Conservation (phyloP, 352 stramenopile genomes). For the Globisporangium irregulare region DNA sequence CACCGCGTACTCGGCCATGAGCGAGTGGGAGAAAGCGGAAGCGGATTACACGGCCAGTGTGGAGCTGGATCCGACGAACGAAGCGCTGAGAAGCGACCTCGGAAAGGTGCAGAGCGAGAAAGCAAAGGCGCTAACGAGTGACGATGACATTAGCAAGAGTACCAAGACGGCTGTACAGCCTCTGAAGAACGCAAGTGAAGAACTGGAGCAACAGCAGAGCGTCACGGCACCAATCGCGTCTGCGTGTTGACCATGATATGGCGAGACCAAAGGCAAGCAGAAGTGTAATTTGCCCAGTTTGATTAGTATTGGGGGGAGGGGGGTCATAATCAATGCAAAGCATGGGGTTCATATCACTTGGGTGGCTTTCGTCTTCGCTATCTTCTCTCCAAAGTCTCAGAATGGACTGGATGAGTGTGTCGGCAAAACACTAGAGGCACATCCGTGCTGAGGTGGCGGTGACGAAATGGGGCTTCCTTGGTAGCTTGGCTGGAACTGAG, state of each 20-base stretch:
- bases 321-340: not conserved
- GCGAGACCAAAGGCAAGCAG: no score
- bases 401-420: not conserved
- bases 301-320: not conserved
- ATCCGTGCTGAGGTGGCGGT: not conserved
- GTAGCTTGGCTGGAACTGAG: not conserved
- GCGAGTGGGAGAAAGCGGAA: constrained; percentile 41
- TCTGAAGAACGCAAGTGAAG: not conserved
- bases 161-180: no score
- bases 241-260: not conserved
- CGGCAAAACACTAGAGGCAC: not conserved
- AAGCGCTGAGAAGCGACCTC: constrained; percentile 46
- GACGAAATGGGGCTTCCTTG: not conserved
- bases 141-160: not conserved
- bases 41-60: constrained; percentile 50
- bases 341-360: not conserved
- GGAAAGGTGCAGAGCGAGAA: constrained; percentile 26
- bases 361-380: no score
- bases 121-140: not conserved
- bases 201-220: not conserved
- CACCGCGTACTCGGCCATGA: constrained; percentile 39
- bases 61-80: constrained; percentile 60
- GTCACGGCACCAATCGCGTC: not conserved
- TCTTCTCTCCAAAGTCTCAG: not conserved
- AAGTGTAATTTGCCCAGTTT: not conserved